Percentiles rank a stretch among this genome's conserved stretches.
These are phyloP conservation scores for Orobanche coerulescens DNA, from an alignment of 257 asterid genomes.

Conservation along the genomic window DNA sequence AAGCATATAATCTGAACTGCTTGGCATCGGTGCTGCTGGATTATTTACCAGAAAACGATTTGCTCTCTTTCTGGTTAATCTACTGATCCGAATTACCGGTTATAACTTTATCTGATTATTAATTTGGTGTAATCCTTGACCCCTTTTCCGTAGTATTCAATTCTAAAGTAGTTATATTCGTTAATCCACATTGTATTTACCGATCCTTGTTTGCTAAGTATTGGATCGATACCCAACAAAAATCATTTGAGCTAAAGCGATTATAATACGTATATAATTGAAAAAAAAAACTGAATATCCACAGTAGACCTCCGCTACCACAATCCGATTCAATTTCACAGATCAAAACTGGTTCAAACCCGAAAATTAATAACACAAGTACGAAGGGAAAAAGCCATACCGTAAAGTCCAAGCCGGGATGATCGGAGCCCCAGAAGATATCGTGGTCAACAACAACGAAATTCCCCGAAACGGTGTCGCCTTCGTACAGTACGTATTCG, in stretches of 20 bases:
- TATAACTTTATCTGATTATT: too few species aligned
- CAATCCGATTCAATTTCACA: conserved; percentile 24
- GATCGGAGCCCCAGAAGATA: conserved; percentile 89
- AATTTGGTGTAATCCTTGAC: too few species aligned
- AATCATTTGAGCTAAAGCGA: background rate
- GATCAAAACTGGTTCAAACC: conserved; percentile 16
- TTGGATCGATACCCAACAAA: too few species aligned
- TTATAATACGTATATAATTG: background rate
- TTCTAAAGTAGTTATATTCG: too few species aligned
- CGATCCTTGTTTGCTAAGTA: too few species aligned
- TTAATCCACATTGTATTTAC: background rate
- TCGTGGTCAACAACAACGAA: conserved; percentile 94
- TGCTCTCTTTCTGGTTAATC: too few species aligned
- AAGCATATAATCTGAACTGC: too few species aligned
- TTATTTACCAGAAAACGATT: too few species aligned
- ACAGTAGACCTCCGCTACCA: conserved; percentile 14
- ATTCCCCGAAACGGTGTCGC: conserved; percentile 85
- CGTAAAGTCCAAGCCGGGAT: conserved; percentile 81
- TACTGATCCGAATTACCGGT: too few species aligned
- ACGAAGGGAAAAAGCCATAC: conserved; percentile 27
- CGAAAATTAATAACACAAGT: background rate
- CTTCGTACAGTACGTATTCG: conserved; percentile 85
- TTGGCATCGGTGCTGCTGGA: too few species aligned
- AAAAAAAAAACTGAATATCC: background rate
- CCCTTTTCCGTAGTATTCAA: too few species aligned